Base-by-base conservation (phyloP, 352 stramenopile species). In the Pseudoperonospora humuli region DNA sequence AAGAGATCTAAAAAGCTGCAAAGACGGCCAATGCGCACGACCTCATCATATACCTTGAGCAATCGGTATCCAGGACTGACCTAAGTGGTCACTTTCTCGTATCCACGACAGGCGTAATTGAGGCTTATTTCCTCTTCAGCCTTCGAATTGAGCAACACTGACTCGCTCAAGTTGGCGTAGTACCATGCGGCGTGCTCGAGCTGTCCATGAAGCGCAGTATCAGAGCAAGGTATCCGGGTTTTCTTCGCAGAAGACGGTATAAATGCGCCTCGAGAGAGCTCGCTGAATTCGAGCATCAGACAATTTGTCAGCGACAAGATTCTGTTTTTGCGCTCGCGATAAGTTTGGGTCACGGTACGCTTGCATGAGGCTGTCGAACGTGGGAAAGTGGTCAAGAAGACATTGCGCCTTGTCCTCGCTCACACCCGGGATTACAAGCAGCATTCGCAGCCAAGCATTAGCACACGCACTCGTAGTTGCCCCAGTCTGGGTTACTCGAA, bases 371-470 rank as follows among this genome's bases (percentile, higher is more conserved):
- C 63, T 78, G 32, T 47, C 41, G 25, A 83, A 67, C 0, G 70
- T 88, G 15, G 75, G 75, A 21, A 77, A 88, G 32, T 77, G 57
- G 37, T 84, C 51, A 8, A 85, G 14, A 17, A 88, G 55, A 32
- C 58, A 67, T 50, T 88, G 75, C 15, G 75, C 75, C 11, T 77
- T 76, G 53, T 76, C 70, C 43, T 86, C 75, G 38, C 75, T 88
- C 23, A 86, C 70, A 9, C 70, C 64, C 3, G 75, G 75, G n/a
- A 88, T 73, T 15, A 82, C 74, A 48, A 84, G 75, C 13, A 88
- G 64, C 75, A 88, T 88, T n/a, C 73, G 75, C 9, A 88, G 53
- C 75, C 75, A 88, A 18, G 70, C 50, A 25, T 85, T 88, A 4
- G 68, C 63, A 39, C 64, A 72, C 0, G 15, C 31, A 47, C 78